Percentiles rank a stretch among this genome's conserved stretches.
Evolutionary conservation across 2,329 filamentous ascomycete species (phyloP).

Genomic region (Hypoxylon sp.): DNA sequence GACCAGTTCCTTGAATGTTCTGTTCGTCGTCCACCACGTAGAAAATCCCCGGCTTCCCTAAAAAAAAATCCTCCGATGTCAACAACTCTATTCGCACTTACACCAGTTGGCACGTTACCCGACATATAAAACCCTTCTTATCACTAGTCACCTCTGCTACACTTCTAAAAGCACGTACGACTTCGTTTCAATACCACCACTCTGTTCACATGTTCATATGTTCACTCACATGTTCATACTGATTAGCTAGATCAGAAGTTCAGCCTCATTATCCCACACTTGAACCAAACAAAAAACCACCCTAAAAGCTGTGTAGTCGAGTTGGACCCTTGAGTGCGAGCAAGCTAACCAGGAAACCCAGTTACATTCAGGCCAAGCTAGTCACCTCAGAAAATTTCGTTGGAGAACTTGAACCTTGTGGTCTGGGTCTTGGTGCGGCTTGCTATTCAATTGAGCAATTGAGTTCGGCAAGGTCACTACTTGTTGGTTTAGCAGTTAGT

Average conservation of each 20-base stretch:
- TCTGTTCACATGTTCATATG: background rate
- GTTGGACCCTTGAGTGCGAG: conserved; percentile 20
- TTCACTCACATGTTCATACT: background rate
- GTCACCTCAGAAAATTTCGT: conserved; percentile 61
- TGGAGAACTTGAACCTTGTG: conserved; percentile 59
- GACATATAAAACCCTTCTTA: conserved; percentile 28
- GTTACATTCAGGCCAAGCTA: conserved; percentile 42
- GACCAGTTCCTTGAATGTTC: conserved; percentile 26
- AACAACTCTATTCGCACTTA: conserved; percentile 50
- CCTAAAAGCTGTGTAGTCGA: conserved; percentile 9
- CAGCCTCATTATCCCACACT: conserved; percentile 3
- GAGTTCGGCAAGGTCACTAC: conserved; percentile 60
- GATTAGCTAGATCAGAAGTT: background rate
- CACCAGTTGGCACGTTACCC: conserved; percentile 37
- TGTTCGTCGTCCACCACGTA: conserved; percentile 33
- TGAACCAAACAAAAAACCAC: conserved; percentile 4
- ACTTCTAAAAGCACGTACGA: conserved; percentile 26
- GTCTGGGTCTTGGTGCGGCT: conserved; percentile 58
- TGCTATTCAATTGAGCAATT: conserved; percentile 58
- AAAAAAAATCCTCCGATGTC: conserved; percentile 51
- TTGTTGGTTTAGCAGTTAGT: conserved; percentile 58
- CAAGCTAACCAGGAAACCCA: conserved; percentile 37
- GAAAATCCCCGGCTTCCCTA: conserved; percentile 45
- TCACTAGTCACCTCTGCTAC: conserved; percentile 10
- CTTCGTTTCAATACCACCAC: conserved; percentile 20